Base-by-base conservation (phyloP, 106 monocot species). In the Apostasia shenzhenica region DNA sequence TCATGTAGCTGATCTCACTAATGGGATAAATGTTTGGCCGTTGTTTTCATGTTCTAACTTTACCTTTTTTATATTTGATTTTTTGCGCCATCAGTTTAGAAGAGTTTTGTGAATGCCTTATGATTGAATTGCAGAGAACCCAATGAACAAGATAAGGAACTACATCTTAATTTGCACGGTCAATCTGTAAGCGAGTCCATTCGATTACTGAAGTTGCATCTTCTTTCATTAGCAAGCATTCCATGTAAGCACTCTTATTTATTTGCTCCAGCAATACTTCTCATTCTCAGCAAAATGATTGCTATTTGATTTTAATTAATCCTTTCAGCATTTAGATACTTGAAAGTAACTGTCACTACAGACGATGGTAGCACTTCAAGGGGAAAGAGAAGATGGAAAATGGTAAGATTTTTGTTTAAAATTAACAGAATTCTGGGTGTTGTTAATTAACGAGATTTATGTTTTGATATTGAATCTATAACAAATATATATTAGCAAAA, bases 261-360 rank as follows among this genome's bases (percentile, higher is more conserved):
- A 55, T 61, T 13, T 2, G n/a, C 55, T 73, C 43, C 54, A 66
- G 54, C 10, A 26, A 69, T 14, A 13, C 10, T 57, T 77, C 45
- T 57, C 45, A 8, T 68, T 7, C 44, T 7, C 67, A 10, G 41
- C 5, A 39, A 55, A 43, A 13, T 68, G 58, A 66, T 48, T 37
- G 55, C 54, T 43, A 65, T 54, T 66, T 72, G 9, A 42, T 56
- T 66, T 72, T 7, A 6, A 54, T 78, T 61, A 6, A 54, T 78
- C 57, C 43, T 48, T 41, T 57, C 47, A 91, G 91, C 70, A 68
- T 69, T 87, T 63, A 71, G 71, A 6, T 77, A 65, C 70, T 66
- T 94, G 77, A 91, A 81, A 73, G 83, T 91, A 57, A 74, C 76
- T 45, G 54, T 88, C 66, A 79, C 78, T 70, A 59, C 82, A 54